A percentile compares a stretch with the other conserved stretches of the same genome.
These are phyloP conservation scores for Aspergillus nanangensis DNA, from an alignment of 495 filamentous ascomycete species.

Conservation along the genomic window DNA sequence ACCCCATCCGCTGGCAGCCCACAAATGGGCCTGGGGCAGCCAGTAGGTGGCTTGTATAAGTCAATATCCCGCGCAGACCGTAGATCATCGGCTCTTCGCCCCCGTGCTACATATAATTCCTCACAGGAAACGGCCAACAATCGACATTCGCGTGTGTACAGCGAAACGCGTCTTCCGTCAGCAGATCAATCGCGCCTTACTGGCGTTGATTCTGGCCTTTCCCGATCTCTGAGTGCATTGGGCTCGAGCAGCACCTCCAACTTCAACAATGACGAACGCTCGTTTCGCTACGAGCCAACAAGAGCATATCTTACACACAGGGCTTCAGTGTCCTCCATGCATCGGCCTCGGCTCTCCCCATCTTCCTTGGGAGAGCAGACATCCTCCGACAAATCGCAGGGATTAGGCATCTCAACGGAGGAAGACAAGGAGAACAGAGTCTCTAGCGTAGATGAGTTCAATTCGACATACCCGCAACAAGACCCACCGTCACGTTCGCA, in stretches of 20 bases:
- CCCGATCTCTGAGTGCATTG: slow-evolving; percentile 41
- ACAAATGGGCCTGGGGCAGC: slow-evolving; percentile 25
- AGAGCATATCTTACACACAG: slow-evolving; percentile 37
- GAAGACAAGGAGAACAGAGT: slow-evolving; percentile 17
- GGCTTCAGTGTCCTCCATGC: slow-evolving; percentile 29
- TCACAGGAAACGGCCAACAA: slow-evolving; percentile 35
- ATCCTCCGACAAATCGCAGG: slow-evolving; percentile 21
- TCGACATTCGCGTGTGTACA: slow-evolving; percentile 52
- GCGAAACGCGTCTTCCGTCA: slow-evolving; percentile 52
- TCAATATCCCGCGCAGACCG: slow-evolving; percentile 41
- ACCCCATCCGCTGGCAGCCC: slow-evolving; percentile 23
- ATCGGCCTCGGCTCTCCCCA: slow-evolving; percentile 6
- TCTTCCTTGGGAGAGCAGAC: slow-evolving; percentile 12
- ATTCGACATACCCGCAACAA: slow-evolving; percentile 30
- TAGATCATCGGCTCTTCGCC: slow-evolving; percentile 27
- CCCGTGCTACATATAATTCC: slow-evolving; percentile 31
- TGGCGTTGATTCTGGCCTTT: slow-evolving; percentile 20
- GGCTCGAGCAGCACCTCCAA: slow-evolving; percentile 33
- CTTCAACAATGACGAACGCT: slow-evolving; percentile 33
- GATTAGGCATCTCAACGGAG: slow-evolving; percentile 26
- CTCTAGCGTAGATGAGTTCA: slow-evolving; percentile 29
- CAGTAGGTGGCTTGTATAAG: slow-evolving; percentile 36
- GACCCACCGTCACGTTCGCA: slow-evolving; percentile 40
- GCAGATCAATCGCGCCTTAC: slow-evolving; percentile 23
- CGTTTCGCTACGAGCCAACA: slow-evolving; percentile 37